A percentile compares a stretch with the other conserved stretches of the same genome.
Conservation (phyloP, 495 filamentous ascomycete species). For the Penicillium lagena region DNA sequence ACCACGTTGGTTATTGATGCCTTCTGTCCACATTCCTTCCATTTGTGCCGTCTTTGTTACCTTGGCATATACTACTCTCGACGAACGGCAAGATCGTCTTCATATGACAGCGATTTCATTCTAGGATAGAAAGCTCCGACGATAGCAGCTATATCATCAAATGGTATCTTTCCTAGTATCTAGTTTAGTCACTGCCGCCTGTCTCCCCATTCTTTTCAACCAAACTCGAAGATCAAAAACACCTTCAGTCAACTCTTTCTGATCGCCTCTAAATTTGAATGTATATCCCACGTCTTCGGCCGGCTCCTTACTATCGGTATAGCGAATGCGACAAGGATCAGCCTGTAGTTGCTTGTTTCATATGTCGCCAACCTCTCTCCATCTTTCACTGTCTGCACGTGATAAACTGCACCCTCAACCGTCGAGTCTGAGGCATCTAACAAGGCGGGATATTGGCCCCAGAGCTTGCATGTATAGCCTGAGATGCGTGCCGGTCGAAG, state of each 20-base stretch:
- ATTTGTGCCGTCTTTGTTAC: too few relatives aligned
- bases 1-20: too few relatives aligned
- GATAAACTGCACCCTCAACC: conserved; percentile 20
- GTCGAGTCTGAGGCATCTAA: conserved; percentile 2
- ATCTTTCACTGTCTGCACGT: conserved; percentile 11
- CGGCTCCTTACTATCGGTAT: conserved; percentile 11
- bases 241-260: conserved; percentile 16
- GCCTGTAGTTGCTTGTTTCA: conserved; percentile 20
- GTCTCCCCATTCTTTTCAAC: conserved; percentile 5
- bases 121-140: too few relatives aligned
- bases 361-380: conserved; percentile 19
- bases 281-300: conserved; percentile 10
- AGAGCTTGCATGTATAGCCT: conserved; percentile 14
- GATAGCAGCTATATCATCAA: too few relatives aligned
- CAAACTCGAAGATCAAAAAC: conserved; percentile 20
- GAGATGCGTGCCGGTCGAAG: conserved; percentile 8
- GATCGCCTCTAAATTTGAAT: conserved; percentile 25
- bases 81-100: too few relatives aligned
- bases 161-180: too few relatives aligned
- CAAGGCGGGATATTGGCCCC: conserved; percentile 23
- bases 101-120: too few relatives aligned
- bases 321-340: conserved; percentile 13
- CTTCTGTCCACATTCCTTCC: too few relatives aligned
- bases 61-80: too few relatives aligned
- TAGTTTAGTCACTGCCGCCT: too few relatives aligned